Evolutionary conservation across 345 rosid species (phyloP), one percentile per base, ranked within the genome.

Genomic region (Salix suchowensis): DNA sequence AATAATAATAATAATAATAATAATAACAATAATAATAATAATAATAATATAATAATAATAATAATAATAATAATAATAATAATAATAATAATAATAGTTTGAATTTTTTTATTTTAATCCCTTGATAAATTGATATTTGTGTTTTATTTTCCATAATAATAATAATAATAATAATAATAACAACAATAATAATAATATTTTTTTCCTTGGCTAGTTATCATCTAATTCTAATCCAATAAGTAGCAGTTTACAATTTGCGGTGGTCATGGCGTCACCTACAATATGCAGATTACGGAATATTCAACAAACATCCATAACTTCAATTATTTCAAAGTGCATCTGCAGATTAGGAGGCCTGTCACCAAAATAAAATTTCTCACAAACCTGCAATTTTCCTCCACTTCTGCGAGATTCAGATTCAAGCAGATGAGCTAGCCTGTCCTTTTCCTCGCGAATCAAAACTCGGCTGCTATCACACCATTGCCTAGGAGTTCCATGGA

Each of bases 401-500:
- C 67, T 82, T 73, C 70, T 84, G 23, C 16, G 82, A 68, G 85
- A 78, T 81, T 83, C 95, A 6, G 84, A 73, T 78, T 87, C 42
- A 2, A 94, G 91, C 73, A 91, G 82, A 12, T 55, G 81, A 78
- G 87, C 76, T 69, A 92, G 46, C 61, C 79, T 81, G 34, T 92
- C 90, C 76, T 94, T 92, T 74, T 92, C 98, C 8, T 84, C 67
- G 39, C 75, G 67, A 62, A 90, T 87, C 94, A 88, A 85, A n/a
- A 40, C 81, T 66, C 97, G 91, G 58, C 76, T 54, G 24, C 60
- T 71, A 76, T 94, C 98, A 62, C 92, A 64, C 98, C 98, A 91
- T 73, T 94, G 97, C 87, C 97, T 90, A 0, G 98, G 97, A 83
- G 97, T 92, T 86, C 97, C 97, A 55, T 91, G 97, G 58, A 92